A percentile compares a stretch with the other conserved stretches of the same genome.
These are phyloP conservation scores for Naganishia randhawae DNA, from an alignment of 768 basidiomycete genomes.

Conservation along the genomic window DNA sequence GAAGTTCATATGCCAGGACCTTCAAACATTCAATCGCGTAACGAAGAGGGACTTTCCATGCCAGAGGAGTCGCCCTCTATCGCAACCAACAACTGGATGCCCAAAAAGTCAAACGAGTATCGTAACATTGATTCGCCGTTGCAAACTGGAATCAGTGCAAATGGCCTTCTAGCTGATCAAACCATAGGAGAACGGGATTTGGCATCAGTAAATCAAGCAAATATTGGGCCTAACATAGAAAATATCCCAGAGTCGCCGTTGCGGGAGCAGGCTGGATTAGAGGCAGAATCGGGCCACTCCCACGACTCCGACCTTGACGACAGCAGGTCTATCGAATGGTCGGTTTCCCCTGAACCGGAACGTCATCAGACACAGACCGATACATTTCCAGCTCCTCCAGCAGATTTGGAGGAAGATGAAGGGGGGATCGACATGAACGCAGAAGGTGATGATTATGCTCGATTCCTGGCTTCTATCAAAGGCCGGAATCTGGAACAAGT, in stretches of 20 bases:
- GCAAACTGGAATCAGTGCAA: background rate
- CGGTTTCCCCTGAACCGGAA: slow-evolving; percentile 22
- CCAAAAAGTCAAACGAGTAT: background rate
- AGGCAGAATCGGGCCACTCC: slow-evolving; percentile 16
- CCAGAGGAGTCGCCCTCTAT: background rate
- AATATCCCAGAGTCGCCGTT: background rate
- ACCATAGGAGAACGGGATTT: background rate
- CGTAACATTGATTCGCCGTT: background rate
- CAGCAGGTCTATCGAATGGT: slow-evolving; percentile 30
- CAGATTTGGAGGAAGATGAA: slow-evolving; percentile 32
- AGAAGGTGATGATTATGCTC: slow-evolving; percentile 71
- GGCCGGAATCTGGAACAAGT: slow-evolving; percentile 77
- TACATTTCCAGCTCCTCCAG: slow-evolving; percentile 27
- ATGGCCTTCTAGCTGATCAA: background rate
- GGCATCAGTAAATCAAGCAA: background rate
- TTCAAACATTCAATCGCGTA: background rate
- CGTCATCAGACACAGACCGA: background rate
- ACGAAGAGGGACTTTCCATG: background rate
- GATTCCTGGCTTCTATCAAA: slow-evolving; percentile 85
- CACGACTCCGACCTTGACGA: slow-evolving; percentile 51
- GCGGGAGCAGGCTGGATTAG: background rate
- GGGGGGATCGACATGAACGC: slow-evolving; percentile 45
- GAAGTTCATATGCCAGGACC: background rate
- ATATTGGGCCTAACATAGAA: background rate
- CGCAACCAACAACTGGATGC: background rate